A percentile compares a stretch with the other conserved stretches of the same genome.
Evolutionary conservation across 2,329 filamentous ascomycete genomes (phyloP).

Genomic region (Furcasterigmium sp.): DNA sequence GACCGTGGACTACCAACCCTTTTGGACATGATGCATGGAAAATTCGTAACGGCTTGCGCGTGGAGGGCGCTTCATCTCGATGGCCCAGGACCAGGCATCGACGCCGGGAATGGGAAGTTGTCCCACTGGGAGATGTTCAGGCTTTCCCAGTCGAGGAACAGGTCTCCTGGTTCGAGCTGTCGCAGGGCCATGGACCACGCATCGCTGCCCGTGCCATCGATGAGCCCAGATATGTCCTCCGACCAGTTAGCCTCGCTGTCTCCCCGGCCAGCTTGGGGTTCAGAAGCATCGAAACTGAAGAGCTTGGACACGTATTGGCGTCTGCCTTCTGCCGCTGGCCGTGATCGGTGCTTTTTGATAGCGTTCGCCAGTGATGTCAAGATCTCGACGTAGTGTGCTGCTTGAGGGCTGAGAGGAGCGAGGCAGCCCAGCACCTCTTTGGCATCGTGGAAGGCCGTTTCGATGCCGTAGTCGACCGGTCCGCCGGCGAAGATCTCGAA

Average conservation of each 20-base stretch:
- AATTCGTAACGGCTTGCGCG: neutral
- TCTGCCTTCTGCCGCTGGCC: slow-evolving; percentile 13
- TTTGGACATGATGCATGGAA: too few relatives aligned
- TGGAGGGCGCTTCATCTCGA: neutral
- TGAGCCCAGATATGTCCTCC: neutral
- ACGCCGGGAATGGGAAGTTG: slow-evolving; percentile 18
- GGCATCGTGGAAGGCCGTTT: slow-evolving; percentile 43
- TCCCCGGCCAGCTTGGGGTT: neutral
- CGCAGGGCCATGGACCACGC: neutral
- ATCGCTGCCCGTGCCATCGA: neutral
- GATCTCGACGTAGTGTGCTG: slow-evolving; percentile 53
- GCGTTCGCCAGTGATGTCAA: slow-evolving; percentile 40
- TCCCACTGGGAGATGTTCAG: slow-evolving; percentile 25
- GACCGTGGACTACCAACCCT: too few relatives aligned
- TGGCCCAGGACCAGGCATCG: slow-evolving; percentile 2
- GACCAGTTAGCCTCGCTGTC: neutral
- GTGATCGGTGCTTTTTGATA: slow-evolving; percentile 31
- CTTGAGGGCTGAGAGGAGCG: slow-evolving; percentile 45
- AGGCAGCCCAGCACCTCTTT: slow-evolving; percentile 43
- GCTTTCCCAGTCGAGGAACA: slow-evolving; percentile 21
- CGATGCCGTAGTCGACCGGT: slow-evolving; percentile 36
- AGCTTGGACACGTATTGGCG: slow-evolving; percentile 21
- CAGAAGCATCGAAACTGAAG: slow-evolving; percentile 13
- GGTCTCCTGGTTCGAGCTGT: slow-evolving; percentile 8
- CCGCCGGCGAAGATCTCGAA: slow-evolving; percentile 49